Evolutionary conservation across 257 asterid species (phyloP).

Genomic region (Solanum lycopersicoides): DNA sequence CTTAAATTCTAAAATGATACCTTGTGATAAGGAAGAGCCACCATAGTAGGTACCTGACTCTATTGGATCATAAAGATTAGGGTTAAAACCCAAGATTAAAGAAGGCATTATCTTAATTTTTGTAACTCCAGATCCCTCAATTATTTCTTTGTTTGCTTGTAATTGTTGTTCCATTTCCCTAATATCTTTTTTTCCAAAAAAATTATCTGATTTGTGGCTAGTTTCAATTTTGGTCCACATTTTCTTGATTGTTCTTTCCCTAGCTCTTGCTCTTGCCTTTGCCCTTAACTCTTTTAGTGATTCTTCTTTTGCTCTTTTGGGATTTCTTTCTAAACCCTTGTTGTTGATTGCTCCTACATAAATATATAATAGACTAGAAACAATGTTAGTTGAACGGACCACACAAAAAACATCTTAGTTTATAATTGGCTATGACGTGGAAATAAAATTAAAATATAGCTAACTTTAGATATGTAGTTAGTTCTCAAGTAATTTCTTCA

Average conservation of each 20-base stretch:
- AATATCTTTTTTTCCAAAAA: background rate
- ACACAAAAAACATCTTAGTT: background rate
- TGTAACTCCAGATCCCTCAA: conserved; percentile 23
- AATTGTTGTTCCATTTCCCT: background rate
- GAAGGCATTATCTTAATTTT: conserved; percentile 20
- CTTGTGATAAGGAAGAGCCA: conserved; percentile 20
- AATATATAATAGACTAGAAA: background rate
- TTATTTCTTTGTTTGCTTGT: conserved; percentile 9
- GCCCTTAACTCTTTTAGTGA: conserved; percentile 43
- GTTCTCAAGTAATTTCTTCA: background rate
- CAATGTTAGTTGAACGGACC: background rate
- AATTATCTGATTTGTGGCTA: background rate
- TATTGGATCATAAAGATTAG: conserved; percentile 13
- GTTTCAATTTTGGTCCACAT: conserved; percentile 14
- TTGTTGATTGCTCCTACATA: background rate
- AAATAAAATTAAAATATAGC: too few species aligned
- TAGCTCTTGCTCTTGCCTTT: conserved; percentile 82
- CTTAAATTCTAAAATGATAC: conserved; percentile 9
- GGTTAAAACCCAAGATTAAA: conserved; percentile 25
- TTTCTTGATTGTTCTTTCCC: conserved; percentile 70
- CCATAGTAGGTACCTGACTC: background rate
- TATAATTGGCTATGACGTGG: too few species aligned
- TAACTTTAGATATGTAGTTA: background rate
- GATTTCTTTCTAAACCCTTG: background rate
- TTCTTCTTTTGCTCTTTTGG: background rate